phyloP scores from a whole-genome alignment of 2,329 filamentous ascomycete species.

The Hypoxylon sp. region DNA sequence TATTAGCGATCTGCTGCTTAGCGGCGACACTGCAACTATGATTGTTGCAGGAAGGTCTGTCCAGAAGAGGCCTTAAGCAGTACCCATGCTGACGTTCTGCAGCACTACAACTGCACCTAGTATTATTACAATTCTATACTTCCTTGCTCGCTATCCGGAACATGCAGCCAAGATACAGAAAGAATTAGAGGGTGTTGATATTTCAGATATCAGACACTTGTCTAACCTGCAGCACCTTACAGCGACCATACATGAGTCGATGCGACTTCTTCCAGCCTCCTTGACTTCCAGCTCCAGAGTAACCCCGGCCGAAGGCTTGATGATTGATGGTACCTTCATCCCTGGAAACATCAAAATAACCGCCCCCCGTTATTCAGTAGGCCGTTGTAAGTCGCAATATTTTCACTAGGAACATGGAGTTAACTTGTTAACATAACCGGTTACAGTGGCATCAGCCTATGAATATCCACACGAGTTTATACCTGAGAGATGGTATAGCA shows the following conservation, averaged over 20 bases:
- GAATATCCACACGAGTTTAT: conserved; percentile 44
- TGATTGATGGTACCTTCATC: conserved; percentile 47
- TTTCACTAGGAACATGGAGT: not conserved
- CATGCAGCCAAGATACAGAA: conserved; percentile 15
- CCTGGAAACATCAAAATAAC: conserved; percentile 44
- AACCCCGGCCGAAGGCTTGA: conserved; percentile 46
- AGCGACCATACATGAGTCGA: conserved; percentile 15
- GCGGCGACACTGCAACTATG: not conserved
- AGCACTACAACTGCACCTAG: conserved; percentile 11
- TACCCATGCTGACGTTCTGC: not conserved
- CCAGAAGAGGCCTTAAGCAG: not conserved
- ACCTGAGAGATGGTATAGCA: conserved; percentile 49
- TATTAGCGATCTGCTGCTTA: not conserved
- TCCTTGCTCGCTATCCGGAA: conserved; percentile 21
- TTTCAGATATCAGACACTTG: conserved; percentile 3
- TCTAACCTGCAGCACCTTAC: conserved; percentile 20
- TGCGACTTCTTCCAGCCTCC: conserved; percentile 18
- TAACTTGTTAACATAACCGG: not conserved
- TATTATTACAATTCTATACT: conserved; percentile 19
- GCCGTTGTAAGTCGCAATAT: conserved; percentile 27
- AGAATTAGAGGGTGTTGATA: conserved; percentile 14
- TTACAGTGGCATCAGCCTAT: conserved; percentile 31
- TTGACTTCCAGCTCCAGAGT: conserved; percentile 21
- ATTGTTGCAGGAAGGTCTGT: conserved; percentile 5
- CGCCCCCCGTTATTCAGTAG: conserved; percentile 40